Evolutionary conservation across 345 rosid species (phyloP), one percentile per base, ranked within the genome.

Genomic region (Diplotaxis tenuifolia): DNA sequence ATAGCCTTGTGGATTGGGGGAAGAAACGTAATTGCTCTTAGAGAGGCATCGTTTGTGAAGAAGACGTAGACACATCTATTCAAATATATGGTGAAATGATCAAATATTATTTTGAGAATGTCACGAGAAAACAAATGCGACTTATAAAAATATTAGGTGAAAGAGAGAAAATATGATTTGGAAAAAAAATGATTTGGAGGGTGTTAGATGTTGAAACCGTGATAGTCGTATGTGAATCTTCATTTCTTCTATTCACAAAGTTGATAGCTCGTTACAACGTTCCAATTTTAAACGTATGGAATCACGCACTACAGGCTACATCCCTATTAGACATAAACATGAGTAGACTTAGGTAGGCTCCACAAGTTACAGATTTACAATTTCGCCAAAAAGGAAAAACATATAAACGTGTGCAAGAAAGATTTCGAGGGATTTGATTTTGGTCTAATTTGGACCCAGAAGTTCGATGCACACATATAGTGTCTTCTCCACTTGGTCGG

Each of bases 401-500:
- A 8, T 32, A 16, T 53, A 55, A 19, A 42, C 32, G n/a, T 62
- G 50, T 36, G 25, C 38, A 52, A 18, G 2, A 49, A 58, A 16
- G 10, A 25, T 64, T 21, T 57, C 11, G 60, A 69, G 65, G 74
- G 68, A 9, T 22, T 76, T 76, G 79, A 76, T 71, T 70, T 76
- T 56, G 57, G 63, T 68, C 45, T 34, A 12, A 55, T 29, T 52
- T 28, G 78, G 59, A 55, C 65, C 71, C 58, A 67, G 72, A 67
- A 58, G 42, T 47, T 34, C 31, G 19, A 75, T 32, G 47, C 47
- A 27, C 78, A 54, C 64, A 68, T 6, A 62, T 55, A 63, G 80
- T 70, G 75, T 70, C 28, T 47, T 55, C 79, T 76, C 75, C 79
- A 76, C 79, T 76, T 64, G 53, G 61, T 70, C 66, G 66, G 79